These are phyloP conservation scores for Ogataea henricii DNA, from an alignment of 805 yeast species.

Conservation along the genomic window DNA sequence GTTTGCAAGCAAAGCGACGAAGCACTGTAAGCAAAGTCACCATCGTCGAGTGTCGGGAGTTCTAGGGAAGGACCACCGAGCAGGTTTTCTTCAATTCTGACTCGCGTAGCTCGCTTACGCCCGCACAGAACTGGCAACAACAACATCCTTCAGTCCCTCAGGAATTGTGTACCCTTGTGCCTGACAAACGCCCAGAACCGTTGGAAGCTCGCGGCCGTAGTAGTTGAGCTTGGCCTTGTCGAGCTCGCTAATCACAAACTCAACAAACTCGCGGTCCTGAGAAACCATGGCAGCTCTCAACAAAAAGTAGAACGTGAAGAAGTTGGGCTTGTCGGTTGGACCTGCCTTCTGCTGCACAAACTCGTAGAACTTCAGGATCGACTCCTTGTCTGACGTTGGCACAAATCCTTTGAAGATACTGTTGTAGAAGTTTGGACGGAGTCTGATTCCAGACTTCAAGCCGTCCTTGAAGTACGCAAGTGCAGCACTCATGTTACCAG, in stretches of 20 bases:
- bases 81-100: no score
- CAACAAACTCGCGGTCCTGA: conserved; percentile 36
- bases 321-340: conserved; percentile 42
- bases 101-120: no score
- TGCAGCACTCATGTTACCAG: conserved; percentile 46
- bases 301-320: conserved; percentile 51
- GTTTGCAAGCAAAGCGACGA: not conserved
- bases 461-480: conserved; percentile 41
- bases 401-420: conserved; percentile 53
- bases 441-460: conserved; percentile 35
- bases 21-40: no score
- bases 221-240: conserved; percentile 30
- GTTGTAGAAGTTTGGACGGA: conserved; percentile 44
- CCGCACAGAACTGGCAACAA: not conserved
- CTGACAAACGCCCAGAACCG: conserved; percentile 29
- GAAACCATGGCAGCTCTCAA: conserved; percentile 40
- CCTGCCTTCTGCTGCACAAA: conserved; percentile 32
- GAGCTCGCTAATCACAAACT: conserved; percentile 43
- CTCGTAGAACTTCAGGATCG: conserved; percentile 44
- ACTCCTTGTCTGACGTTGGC: conserved; percentile 31
- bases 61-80: no score
- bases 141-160: conserved; percentile 10
- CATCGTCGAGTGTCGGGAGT: no score
- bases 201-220: conserved; percentile 45
- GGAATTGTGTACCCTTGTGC: conserved; percentile 26